Evolutionary conservation across 352 stramenopile genomes (phyloP).

Genomic region (Aphanomyces cochlioides): DNA sequence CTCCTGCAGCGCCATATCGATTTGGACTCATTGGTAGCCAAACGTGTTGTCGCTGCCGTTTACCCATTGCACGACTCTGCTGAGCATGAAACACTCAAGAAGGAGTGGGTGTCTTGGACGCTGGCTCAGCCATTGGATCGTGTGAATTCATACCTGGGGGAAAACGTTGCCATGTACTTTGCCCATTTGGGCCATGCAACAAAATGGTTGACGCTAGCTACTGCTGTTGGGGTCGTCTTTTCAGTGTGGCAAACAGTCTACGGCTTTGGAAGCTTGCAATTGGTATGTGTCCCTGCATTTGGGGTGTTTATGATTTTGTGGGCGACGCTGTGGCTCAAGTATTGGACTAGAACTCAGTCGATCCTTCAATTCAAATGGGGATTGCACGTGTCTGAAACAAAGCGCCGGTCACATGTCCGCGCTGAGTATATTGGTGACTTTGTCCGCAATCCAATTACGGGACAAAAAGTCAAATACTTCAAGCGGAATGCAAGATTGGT

Average conservation of each 20-base stretch:
- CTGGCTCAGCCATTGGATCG: constrained; percentile 49
- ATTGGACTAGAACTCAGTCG: constrained; percentile 85
- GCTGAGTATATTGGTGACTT: constrained; percentile 42
- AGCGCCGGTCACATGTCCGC: constrained; percentile 62
- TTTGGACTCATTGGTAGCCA: constrained; percentile 44
- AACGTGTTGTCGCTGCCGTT: constrained; percentile 50
- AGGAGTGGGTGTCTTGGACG: constrained; percentile 60
- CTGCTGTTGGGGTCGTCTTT: constrained; percentile 80
- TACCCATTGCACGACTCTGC: constrained; percentile 60
- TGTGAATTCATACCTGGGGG: constrained; percentile 78
- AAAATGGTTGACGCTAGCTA: constrained; percentile 92
- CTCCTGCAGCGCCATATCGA: constrained; percentile 76
- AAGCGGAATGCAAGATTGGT: constrained; percentile 64
- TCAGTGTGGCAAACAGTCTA: constrained; percentile 48
- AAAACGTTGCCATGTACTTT: constrained; percentile 96
- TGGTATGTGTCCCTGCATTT: constrained; percentile 42
- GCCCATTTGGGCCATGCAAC: constrained; percentile 95
- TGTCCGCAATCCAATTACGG: constrained; percentile 77
- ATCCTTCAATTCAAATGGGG: constrained; percentile 83
- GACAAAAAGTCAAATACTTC: constrained; percentile 67
- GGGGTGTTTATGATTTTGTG: constrained; percentile 87
- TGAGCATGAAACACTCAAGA: constrained; percentile 46
- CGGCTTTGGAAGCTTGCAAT: constrained; percentile 40
- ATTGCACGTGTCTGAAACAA: constrained; percentile 58
- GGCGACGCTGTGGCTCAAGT: constrained; percentile 86